Evolutionary conservation across 495 filamentous ascomycete species (phyloP).

Genomic region (Trichoderma asperelloides): DNA sequence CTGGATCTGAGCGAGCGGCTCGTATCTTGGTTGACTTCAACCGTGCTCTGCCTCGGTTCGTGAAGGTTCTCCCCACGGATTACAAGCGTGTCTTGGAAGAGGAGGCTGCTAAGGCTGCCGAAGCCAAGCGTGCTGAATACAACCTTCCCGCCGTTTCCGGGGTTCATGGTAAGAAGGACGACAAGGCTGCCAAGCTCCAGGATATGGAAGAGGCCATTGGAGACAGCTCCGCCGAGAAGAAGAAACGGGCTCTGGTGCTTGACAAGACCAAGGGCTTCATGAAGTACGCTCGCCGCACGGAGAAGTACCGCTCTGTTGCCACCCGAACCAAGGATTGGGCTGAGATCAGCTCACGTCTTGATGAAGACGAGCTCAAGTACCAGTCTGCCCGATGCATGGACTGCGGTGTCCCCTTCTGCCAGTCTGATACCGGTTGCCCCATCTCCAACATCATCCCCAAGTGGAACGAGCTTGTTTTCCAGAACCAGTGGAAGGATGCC

Average conservation of each 20-base stretch:
- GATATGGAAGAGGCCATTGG: conserved; percentile 94
- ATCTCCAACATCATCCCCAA: conserved; percentile 99
- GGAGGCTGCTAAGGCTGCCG: conserved; percentile 75
- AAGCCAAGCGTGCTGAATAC: conserved; percentile 74
- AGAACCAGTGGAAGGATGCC: conserved; percentile 87
- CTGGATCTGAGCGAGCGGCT: conserved; percentile 91
- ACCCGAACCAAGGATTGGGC: conserved; percentile 92
- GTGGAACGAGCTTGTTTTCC: conserved; percentile 94
- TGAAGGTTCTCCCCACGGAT: conserved; percentile 92
- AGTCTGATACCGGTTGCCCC: conserved; percentile 93
- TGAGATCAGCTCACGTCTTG: conserved; percentile 80
- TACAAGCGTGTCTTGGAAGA: conserved; percentile 93
- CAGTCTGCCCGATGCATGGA: conserved; percentile 99
- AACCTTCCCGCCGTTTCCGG: conserved; percentile 71
- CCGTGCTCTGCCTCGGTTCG: conserved; percentile 80
- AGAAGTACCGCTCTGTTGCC: conserved; percentile 87
- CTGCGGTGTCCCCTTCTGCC: conserved; percentile 98
- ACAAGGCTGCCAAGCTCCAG: conserved; percentile 66
- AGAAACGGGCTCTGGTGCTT: conserved; percentile 82
- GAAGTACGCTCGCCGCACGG: conserved; percentile 90
- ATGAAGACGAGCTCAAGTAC: conserved; percentile 97
- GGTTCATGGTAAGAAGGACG: conserved; percentile 53
- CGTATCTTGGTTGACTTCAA: conserved; percentile 96
- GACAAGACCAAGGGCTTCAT: conserved; percentile 99
- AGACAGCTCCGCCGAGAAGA: conserved; percentile 83